Conservation (phyloP, 306 rosid species). For the Clitoria ternatea region DNA sequence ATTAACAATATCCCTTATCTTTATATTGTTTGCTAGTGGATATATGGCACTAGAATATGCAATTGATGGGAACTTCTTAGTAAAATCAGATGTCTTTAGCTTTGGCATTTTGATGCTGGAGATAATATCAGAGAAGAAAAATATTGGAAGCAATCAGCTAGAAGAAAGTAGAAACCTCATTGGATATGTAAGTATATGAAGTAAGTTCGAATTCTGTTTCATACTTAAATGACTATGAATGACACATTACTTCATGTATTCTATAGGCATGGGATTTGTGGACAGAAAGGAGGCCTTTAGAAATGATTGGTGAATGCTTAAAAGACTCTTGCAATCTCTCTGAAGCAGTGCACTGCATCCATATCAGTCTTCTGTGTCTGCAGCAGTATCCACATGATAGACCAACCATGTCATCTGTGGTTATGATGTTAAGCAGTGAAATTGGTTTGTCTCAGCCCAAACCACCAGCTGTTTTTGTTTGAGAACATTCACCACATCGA, state of each 20-base stretch:
- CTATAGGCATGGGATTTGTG: constrained; percentile 56
- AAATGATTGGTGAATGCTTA: constrained; percentile 32
- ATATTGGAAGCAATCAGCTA: constrained; percentile 35
- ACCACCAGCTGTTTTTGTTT: background rate
- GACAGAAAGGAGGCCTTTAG: constrained; percentile 36
- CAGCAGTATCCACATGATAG: constrained; percentile 49
- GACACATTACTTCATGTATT: too few relatives aligned
- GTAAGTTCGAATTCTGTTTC: too few relatives aligned
- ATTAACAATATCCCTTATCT: too few relatives aligned
- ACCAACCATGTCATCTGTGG: constrained; percentile 36
- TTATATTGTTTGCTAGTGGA: too few relatives aligned
- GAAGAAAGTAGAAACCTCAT: constrained; percentile 41
- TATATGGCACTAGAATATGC: constrained; percentile 66
- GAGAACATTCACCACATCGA: background rate
- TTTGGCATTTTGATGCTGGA: constrained; percentile 48
- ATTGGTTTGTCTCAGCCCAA: constrained; percentile 43
- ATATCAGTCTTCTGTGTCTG: constrained; percentile 47
- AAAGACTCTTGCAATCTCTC: constrained; percentile 9
- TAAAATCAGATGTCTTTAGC: constrained; percentile 33
- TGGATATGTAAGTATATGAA: constrained; percentile 40
- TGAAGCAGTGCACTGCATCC: constrained; percentile 46
- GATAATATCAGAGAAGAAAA: constrained; percentile 46
- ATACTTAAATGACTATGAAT: too few relatives aligned
- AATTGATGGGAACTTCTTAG: constrained; percentile 39
- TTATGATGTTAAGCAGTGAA: constrained; percentile 42